A percentile compares a stretch with the other conserved stretches of the same genome.
phyloP scores from a whole-genome alignment of 805 yeast genomes.

The Wickerhamiella parazyma region DNA sequence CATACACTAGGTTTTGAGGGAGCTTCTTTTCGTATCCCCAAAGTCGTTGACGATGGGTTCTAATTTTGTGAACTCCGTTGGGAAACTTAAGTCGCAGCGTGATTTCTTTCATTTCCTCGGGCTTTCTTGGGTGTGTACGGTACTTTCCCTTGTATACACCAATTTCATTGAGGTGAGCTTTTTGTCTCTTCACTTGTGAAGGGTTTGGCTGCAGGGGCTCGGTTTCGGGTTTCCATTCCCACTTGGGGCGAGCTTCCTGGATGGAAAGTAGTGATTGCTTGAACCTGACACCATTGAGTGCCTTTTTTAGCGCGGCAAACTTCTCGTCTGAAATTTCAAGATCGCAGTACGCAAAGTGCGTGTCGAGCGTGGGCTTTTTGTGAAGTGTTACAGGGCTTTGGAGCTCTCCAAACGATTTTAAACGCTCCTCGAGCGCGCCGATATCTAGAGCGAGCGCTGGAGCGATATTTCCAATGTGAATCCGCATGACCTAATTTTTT shows the following conservation, averaged over 20 bases:
- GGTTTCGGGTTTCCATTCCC: conserved; percentile 30
- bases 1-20: conserved; percentile 42
- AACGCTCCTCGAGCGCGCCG: conserved; percentile 38
- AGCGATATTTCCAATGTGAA: conserved; percentile 63
- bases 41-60: conserved; percentile 23
- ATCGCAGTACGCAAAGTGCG: conserved; percentile 53
- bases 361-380: conserved; percentile 41
- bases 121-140: conserved; percentile 41
- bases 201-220: conserved; percentile 24
- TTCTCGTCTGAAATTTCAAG: conserved; percentile 37
- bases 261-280: conserved; percentile 59
- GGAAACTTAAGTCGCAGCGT: conserved; percentile 62
- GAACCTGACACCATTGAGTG: conserved; percentile 58
- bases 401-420: conserved; percentile 50
- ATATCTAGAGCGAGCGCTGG: conserved; percentile 34
- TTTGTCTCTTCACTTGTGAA: conserved; percentile 24
- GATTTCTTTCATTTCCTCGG: conserved; percentile 34
- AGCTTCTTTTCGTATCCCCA: conserved; percentile 73
- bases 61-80: conserved; percentile 27
- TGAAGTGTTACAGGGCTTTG: conserved; percentile 36
- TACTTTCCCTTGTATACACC: conserved; percentile 44
- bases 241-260: conserved; percentile 47
- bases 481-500: conserved; percentile 21
- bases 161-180: conserved; percentile 24
- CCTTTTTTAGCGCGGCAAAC: conserved; percentile 36